phyloP scores from a whole-genome alignment of 257 asterid species.

The Nicotiana noctiflora region DNA sequence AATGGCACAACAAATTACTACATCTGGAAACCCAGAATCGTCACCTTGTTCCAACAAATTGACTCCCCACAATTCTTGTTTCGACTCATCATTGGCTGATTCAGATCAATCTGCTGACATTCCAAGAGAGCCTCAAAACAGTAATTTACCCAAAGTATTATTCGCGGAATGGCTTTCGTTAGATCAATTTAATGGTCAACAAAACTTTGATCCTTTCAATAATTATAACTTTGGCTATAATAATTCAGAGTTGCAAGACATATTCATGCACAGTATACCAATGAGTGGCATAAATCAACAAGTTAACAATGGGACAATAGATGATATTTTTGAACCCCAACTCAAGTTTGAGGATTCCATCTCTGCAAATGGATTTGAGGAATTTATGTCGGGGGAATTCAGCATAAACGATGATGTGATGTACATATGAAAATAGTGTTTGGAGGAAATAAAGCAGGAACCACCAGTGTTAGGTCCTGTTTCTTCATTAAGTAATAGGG shows the following conservation, averaged over 20 bases:
- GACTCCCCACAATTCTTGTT: constrained; percentile 17
- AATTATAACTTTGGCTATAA: constrained; percentile 12
- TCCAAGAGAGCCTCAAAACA: constrained; percentile 13
- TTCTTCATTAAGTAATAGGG: not conserved
- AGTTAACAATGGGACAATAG: constrained; percentile 12
- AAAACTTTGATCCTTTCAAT: constrained; percentile 5
- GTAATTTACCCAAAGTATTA: constrained; percentile 50
- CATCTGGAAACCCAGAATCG: constrained; percentile 8
- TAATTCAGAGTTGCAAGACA: constrained; percentile 24
- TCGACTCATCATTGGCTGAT: constrained; percentile 25
- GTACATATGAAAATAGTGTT: constrained; percentile 21
- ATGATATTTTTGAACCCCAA: constrained; percentile 31
- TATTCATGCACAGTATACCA: constrained; percentile 19
- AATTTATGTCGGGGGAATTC: constrained; percentile 41
- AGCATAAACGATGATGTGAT: constrained; percentile 24
- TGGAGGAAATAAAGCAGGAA: constrained; percentile 8
- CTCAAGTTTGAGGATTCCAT: constrained; percentile 44
- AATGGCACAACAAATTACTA: constrained; percentile 1
- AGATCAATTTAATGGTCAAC: constrained; percentile 34
- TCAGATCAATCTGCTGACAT: constrained; percentile 31
- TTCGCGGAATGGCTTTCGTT: constrained; percentile 74
- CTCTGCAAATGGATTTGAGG: constrained; percentile 25
- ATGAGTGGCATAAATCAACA: constrained; percentile 22
- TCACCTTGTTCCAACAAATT: constrained; percentile 21
- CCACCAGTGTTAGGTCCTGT: not conserved